phyloP scores from a whole-genome alignment of 192 early-diverging fungal genomes.

The Backusella tarrabulga region DNA sequence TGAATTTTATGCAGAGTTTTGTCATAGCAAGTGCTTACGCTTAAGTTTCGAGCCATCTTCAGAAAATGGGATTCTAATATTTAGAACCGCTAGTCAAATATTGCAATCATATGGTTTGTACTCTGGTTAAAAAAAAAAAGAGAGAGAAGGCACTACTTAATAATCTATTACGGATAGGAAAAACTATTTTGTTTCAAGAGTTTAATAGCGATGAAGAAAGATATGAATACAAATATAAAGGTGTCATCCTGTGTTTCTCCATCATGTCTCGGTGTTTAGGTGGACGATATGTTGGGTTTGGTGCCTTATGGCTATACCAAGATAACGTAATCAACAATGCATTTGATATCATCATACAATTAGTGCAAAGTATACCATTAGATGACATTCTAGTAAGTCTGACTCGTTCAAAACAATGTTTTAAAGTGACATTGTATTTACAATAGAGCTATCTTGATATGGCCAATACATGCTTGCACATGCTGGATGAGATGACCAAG shows the following conservation, averaged over 20 bases:
- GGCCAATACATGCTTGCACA: constrained; percentile 53
- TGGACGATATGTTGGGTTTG: constrained; percentile 87
- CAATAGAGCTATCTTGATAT: constrained; percentile 59
- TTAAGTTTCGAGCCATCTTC: constrained; percentile 84
- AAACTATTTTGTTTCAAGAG: not conserved
- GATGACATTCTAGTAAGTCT: constrained; percentile 65
- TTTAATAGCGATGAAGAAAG: not conserved
- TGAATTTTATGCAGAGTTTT: constrained; percentile 80
- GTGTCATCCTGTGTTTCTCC: constrained; percentile 70
- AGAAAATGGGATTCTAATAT: constrained; percentile 86
- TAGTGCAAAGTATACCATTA: constrained; percentile 71
- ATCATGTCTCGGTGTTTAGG: constrained; percentile 67
- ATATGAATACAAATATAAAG: constrained; percentile 56
- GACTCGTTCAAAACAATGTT: not conserved
- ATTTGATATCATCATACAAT: constrained; percentile 56
- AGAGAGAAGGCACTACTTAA: not conserved
- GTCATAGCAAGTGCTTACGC: constrained; percentile 72
- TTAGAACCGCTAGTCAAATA: constrained; percentile 76
- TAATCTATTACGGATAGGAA: not conserved
- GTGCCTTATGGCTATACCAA: constrained; percentile 83
- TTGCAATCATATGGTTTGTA: constrained; percentile 49
- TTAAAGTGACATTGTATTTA: not conserved
- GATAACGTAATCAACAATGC: constrained; percentile 73
- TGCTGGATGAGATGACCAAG: constrained; percentile 71
- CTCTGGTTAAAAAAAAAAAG: not conserved